Base-by-base conservation (phyloP, 148 eudicot species). In the Mesembryanthemum crystallinum region DNA sequence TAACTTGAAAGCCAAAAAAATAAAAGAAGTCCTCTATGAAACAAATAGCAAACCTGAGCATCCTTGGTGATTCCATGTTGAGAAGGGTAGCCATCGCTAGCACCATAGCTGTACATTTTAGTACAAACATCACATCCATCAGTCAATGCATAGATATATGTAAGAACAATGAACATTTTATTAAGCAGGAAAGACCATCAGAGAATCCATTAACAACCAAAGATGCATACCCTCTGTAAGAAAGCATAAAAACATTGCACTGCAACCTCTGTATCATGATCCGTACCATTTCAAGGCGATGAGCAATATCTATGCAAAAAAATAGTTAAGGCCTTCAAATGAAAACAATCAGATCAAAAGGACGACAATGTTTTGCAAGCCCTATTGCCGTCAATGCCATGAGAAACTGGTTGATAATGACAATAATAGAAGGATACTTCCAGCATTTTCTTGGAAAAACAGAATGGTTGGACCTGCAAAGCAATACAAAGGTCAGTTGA, bases 371-470 rank as follows among this genome's bases (percentile, higher is more conserved):
- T 55, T 24, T 25, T 43, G 51, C 21, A 58, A 15, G 27, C 21
- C 49, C 35, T 35, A 35, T 35, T 3, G 4, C 6, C 6, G 39
- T 35, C 39, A 35, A n/a, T n/a, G n/a, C n/a, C n/a, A n/a, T n/a
- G n/a, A n/a, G n/a, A 14, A 55, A 55, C 4, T 24, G 37, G 49
- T 20, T 57, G 57, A 23, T 51, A 49, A 66, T 42, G 55, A 69
- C 57, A 61, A 77, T 28, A 85, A 74, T 18, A 78, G 62, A 94
- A 92, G 98, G 98, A 94, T 94, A 94, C 98, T 94, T 80, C 98
- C 98, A 65, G 98, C 98, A 84, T 94, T 94, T 88, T 94, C 98
- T 81, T 94, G 98, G 81, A 94, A 94, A 75, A 94, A 94, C 58
- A 94, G 88, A 75, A 94, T 87, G 42, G 98, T 94, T 69, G 98